Conservation (phyloP, 2,329 filamentous ascomycete genomes). For the Curvularia sp. region DNA sequence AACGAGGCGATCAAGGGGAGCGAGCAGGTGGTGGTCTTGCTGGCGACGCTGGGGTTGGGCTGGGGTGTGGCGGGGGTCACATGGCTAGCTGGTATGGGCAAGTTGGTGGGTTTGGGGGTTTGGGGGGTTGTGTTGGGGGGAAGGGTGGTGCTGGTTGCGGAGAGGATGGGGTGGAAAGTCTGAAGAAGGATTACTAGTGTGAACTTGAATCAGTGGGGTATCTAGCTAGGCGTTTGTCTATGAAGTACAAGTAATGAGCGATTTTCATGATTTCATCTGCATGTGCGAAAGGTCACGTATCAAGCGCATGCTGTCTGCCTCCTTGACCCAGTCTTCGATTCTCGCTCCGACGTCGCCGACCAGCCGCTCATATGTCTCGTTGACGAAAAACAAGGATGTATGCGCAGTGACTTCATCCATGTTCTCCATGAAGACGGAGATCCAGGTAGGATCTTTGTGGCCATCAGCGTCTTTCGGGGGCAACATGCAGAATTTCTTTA, state of each 20-base stretch:
- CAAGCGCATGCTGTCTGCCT: conserved; percentile 56
- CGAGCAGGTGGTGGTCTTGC: conserved; percentile 34
- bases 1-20: conserved; percentile 48
- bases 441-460: conserved; percentile 73
- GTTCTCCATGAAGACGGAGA: conserved; percentile 79
- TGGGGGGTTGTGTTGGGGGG: conserved; percentile 11
- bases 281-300: conserved; percentile 32
- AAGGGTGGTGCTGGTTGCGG: conserved; percentile 9
- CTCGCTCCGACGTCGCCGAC: conserved; percentile 75
- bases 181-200: background rate
- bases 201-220: conserved; percentile 2
- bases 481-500: conserved; percentile 80
- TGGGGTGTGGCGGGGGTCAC: conserved; percentile 32
- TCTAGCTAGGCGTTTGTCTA: background rate
- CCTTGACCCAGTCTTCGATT: conserved; percentile 73
- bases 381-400: conserved; percentile 78
- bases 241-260: background rate
- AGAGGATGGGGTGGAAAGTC: conserved; percentile 10
- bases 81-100: conserved; percentile 21
- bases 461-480: conserved; percentile 65
- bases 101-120: conserved; percentile 13
- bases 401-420: conserved; percentile 88
- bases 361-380: conserved; percentile 75
- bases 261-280: conserved; percentile 5
- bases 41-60: conserved; percentile 28